These are phyloP conservation scores for Hypoxylon sp. DNA, from an alignment of 2,329 filamentous ascomycete species.

Conservation along the genomic window DNA sequence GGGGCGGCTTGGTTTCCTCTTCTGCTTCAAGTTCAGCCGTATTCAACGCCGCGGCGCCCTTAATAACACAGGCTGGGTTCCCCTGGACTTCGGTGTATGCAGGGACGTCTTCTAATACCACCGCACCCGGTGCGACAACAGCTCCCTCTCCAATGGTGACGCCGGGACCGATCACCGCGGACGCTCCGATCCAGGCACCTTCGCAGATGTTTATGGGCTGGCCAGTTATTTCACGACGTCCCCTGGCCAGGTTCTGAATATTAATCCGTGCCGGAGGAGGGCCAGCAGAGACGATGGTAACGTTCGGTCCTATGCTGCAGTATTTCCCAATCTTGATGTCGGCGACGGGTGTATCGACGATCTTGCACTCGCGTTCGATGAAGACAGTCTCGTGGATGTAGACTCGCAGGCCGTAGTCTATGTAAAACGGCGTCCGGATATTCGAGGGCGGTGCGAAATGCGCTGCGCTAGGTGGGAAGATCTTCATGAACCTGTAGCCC, in stretches of 20 bases:
- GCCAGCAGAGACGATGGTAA: conserved; percentile 43
- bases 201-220: conserved; percentile 4
- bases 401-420: conserved; percentile 54
- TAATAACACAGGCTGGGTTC: conserved; percentile 16
- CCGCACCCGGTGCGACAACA: conserved; percentile 5
- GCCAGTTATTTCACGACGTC: neutral
- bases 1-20: neutral
- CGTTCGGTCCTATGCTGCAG: conserved; percentile 52
- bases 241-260: neutral
- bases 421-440: conserved; percentile 51
- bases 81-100: conserved; percentile 1
- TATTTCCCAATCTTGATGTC: conserved; percentile 53
- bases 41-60: neutral
- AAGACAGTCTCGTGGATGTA: conserved; percentile 51
- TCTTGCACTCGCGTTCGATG: conserved; percentile 54
- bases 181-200: conserved; percentile 19
- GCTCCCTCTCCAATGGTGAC: conserved; percentile 19
- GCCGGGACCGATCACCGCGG: conserved; percentile 19
- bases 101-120: conserved; percentile 18
- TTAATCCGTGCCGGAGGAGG: conserved; percentile 6
- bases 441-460: neutral
- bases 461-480: neutral
- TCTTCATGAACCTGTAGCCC: neutral
- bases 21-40: neutral
- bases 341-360: conserved; percentile 54